Base-by-base conservation (phyloP, 805 yeast species). In the Blastobotrys mokoenaii region DNA sequence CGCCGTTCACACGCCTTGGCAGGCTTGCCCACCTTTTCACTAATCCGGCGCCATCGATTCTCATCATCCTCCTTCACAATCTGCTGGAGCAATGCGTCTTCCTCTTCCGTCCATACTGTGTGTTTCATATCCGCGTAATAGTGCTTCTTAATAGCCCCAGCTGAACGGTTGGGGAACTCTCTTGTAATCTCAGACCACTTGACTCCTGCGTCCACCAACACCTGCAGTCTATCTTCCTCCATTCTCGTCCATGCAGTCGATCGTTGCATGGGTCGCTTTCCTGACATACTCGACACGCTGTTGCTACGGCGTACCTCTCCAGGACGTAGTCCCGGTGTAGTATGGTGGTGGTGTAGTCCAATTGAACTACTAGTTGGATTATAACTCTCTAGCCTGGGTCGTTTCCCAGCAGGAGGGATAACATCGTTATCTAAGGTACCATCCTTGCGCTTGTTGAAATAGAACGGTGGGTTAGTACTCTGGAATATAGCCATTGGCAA, bases 51-150 rank as follows among this genome's bases (percentile, higher is more conserved):
- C 61, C 61, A 57, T 31, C 53, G 50, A 18, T 39, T 40, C 17
- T 52, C 53, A 14, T 54, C 58, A 44, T 57, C 56, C 31, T 56
- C 59, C 14, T 47, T 38, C 9, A 49, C 46, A 0, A 55, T 49
- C 32, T 55, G 52, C 25, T 46, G 44, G 22, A 57, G 48, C 36
- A 45, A 25, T 17, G 46, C 41, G 30, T 57, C 61, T 25, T 57
- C 61, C n/a, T 54, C 57, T 11, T 51, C 49, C 12, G 46, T 50
- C 61, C 61, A 57, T 2, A 50, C 41, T 3, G 48, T 46, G 40
- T 57, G 55, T 44, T 57, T 57, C 61, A 57, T 57, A 38, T 57
- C 60, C n/a, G 61, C 61, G 42, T 57, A 57, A 42, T 51, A 57
- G 33, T 57, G 61, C 53, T 57, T 57, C 38, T 57, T 57, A 44